phyloP scores from a whole-genome alignment of 306 rosid species.

The Quercus berberidifolia region DNA sequence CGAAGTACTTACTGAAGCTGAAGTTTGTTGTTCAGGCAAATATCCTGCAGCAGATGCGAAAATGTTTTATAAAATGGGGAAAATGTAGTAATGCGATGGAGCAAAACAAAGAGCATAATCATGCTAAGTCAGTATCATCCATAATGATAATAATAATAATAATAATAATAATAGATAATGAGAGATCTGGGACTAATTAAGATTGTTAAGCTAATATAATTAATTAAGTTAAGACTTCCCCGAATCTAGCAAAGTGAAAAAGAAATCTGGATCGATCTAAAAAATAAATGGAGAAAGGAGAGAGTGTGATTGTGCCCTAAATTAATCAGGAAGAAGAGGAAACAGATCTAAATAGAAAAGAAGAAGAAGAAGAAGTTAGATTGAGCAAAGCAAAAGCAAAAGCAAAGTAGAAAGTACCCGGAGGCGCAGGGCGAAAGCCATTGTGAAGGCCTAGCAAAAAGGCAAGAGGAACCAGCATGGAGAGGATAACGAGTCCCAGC shows the following conservation, averaged over 20 bases:
- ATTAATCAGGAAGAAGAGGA: background rate
- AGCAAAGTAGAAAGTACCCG: background rate
- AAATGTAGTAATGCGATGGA: background rate
- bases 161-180: background rate
- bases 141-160: background rate
- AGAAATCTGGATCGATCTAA: constrained; percentile 20
- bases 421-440: constrained; percentile 67
- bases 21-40: constrained; percentile 54
- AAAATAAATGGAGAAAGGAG: background rate
- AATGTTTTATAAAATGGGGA: background rate
- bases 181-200: background rate
- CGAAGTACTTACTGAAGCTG: constrained; percentile 60
- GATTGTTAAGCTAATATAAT: background rate
- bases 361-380: constrained; percentile 3
- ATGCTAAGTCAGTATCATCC: background rate
- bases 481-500: constrained; percentile 80
- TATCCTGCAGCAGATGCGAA: constrained; percentile 53
- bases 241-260: background rate
- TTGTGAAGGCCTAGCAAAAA: constrained; percentile 91
- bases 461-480: constrained; percentile 95
- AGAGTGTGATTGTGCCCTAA: background rate
- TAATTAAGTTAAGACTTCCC: no score
- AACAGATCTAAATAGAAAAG: constrained; percentile 48
- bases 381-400: background rate
- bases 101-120: background rate